Evolutionary conservation across 768 basidiomycete species (phyloP).

Genomic region (Mycena sanguinolenta): DNA sequence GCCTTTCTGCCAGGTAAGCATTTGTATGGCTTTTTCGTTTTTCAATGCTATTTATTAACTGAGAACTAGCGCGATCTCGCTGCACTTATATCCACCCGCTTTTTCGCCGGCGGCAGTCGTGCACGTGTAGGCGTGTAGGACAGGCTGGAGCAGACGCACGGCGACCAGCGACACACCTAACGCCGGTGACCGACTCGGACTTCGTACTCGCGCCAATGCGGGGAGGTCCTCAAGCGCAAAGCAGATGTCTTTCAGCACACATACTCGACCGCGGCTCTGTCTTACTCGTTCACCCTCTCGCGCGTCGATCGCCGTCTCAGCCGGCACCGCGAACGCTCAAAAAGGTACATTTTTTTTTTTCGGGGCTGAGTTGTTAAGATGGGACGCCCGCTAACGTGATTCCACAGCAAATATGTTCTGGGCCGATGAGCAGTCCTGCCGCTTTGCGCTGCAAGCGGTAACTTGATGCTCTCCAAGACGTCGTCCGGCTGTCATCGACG

Average conservation of each 20-base stretch:
- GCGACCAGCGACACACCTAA: constrained; percentile 37
- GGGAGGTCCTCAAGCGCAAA: constrained; percentile 43
- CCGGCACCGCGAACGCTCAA: constrained; percentile 14
- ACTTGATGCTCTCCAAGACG: constrained; percentile 30
- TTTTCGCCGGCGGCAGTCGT: constrained; percentile 52
- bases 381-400: too few species aligned
- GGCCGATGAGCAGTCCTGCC: constrained; percentile 29
- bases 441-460: constrained; percentile 29
- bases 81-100: constrained; percentile 73
- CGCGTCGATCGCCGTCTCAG: constrained; percentile 44
- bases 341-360: constrained; percentile 7
- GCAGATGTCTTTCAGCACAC: constrained; percentile 63
- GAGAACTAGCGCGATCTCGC: constrained; percentile 38
- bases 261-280: constrained; percentile 70
- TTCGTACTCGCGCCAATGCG: constrained; percentile 66
- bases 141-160: constrained; percentile 39
- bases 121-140: constrained; percentile 46
- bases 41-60: background rate
- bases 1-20: constrained; percentile 66
- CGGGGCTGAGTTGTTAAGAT: too few species aligned
- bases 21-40: background rate
- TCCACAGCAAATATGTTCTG: constrained; percentile 28
- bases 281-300: constrained; percentile 72
- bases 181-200: constrained; percentile 63
- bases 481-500: constrained; percentile 14